Conservation (phyloP, 441 rosid species). For the Euphorbia celastroides region DNA sequence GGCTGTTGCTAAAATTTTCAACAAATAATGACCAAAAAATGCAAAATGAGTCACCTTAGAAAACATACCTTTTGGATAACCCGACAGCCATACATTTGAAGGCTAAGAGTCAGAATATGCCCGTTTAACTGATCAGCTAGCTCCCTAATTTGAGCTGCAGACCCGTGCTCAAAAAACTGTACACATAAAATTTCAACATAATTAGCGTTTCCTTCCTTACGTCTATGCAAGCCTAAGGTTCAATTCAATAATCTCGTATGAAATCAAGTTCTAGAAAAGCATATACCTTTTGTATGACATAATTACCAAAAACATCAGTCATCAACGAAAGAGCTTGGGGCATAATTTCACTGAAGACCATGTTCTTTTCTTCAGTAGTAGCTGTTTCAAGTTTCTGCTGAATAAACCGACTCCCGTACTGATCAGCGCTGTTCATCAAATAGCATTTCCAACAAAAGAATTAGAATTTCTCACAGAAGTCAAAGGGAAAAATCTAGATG, state of each 20-base stretch:
- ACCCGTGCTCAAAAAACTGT: constrained; percentile 85
- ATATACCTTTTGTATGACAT: constrained; percentile 75
- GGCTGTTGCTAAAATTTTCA: too few species aligned
- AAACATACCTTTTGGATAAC: constrained; percentile 69
- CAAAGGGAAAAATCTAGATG: constrained; percentile 5
- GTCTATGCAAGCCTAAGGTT: too few species aligned
- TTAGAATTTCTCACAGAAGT: constrained; percentile 1
- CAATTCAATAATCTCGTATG: too few species aligned
- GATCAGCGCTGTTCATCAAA: constrained; percentile 50
- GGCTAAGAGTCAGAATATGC: constrained; percentile 70
- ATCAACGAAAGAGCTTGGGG: constrained; percentile 58
- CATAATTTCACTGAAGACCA: constrained; percentile 67
- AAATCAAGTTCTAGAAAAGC: not conserved
- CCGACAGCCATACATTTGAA: constrained; percentile 88
- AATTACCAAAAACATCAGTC: constrained; percentile 87
- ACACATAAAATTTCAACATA: constrained; percentile 3
- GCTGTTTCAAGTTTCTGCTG: constrained; percentile 83
- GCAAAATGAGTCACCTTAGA: not conserved
- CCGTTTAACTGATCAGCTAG: constrained; percentile 64
- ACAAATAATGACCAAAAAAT: too few species aligned
- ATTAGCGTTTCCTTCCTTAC: not conserved
- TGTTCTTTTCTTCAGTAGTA: constrained; percentile 51
- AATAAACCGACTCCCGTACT: constrained; percentile 74
- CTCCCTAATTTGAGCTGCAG: constrained; percentile 56
- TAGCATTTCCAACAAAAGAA: constrained; percentile 1